Evolutionary conservation across 305 asterid genomes (phyloP).

Genomic region (Solanum hybrid): DNA sequence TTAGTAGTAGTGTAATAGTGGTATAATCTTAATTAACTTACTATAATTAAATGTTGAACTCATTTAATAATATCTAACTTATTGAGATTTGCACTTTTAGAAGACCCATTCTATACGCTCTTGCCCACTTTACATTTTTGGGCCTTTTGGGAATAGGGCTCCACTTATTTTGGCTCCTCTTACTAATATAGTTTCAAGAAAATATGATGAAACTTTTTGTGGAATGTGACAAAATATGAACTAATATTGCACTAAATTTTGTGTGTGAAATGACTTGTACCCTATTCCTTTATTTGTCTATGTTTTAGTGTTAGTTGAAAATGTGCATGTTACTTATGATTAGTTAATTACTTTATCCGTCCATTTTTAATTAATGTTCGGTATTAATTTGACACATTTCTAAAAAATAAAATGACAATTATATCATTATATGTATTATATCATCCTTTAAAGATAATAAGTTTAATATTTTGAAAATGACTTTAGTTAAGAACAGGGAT

Average conservation of each 20-base stretch:
- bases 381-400: neutral
- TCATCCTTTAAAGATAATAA: neutral
- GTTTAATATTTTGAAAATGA: neutral
- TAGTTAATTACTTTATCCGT: neutral
- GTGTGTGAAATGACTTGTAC: neutral
- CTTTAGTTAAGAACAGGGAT: neutral
- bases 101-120: constrained; percentile 31
- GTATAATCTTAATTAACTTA: neutral
- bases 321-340: neutral
- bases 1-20: neutral
- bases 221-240: neutral
- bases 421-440: too few relatives aligned
- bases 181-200: neutral
- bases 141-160: constrained; percentile 10
- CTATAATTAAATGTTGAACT: neutral
- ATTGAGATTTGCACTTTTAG: constrained; percentile 25
- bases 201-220: neutral
- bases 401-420: too few relatives aligned
- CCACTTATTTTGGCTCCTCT: constrained; percentile 14
- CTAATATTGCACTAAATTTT: neutral
- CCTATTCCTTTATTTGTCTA: neutral
- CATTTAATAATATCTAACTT: constrained; percentile 7
- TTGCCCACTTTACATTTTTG: constrained; percentile 41
- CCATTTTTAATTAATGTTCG: neutral
- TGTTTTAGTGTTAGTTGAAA: neutral